Base-by-base conservation (phyloP, 306 rosid genomes). In the Ormosia semicastrata region DNA sequence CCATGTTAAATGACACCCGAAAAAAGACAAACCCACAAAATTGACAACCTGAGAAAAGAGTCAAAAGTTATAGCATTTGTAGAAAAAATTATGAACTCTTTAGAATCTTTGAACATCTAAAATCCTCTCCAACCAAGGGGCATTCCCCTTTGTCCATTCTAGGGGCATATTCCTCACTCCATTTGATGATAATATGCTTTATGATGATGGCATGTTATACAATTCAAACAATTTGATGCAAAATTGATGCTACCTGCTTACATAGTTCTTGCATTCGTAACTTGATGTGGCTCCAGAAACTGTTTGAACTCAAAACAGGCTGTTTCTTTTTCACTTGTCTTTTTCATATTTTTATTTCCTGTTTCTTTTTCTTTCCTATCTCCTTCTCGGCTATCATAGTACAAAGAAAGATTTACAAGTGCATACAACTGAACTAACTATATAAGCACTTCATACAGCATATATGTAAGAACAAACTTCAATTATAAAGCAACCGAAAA, bases 361-460 rank as follows among this genome's bases (percentile, higher is more conserved):
- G n/a, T 14, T 34, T 75, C 18, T 8, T 44, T 71, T 67, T 32
- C 64, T 36, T 15, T 17, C 34, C 71, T 66, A n/a, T 18, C 17
- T 64, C 18, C 62, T 58, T 62, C 68, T 73, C 36, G 58, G 53
- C 78, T 65, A 64, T 54, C 65, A 64, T 34, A 49, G 52, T 59
- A 50, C 30, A 7, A 66, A 52, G 79, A 65, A 72, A 85, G 63
- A 66, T 85, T 66, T 82, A 82, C 84, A 66, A 3, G 66, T 33
- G 39, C 72, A 67, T 57, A 44, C 34, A 56, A 40, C 57, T 56
- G 68, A 77, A 72, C 69, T 79, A 46, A 66, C 10, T 64, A 84
- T 66, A 74, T 50, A 60, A 29, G 68, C 17, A 77, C 54, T 49
- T 15, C 32, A 49, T 50, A 77, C 78, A 80, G 65, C 37, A 53